Evolutionary conservation across 306 rosid genomes (phyloP), one percentile per base, ranked within the genome.

Genomic region (Dalbergia cultrata): DNA sequence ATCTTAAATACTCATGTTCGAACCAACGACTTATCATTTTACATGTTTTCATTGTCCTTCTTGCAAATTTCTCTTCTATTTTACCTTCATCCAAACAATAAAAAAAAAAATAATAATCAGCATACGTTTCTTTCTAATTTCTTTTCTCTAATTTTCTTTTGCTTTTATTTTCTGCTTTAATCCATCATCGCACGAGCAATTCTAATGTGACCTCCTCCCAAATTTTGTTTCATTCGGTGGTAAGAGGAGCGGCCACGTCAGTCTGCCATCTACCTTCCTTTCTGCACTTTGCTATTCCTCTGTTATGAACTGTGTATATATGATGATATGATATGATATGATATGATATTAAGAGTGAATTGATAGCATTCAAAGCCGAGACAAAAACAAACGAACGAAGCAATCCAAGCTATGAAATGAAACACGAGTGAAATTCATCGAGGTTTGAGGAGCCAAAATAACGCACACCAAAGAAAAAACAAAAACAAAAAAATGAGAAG

Each of bases 161-260:
- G 31, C 7, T 37, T 37, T 37, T 37, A 0, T 37, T 37, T 37
- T 37, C 41, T 37, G 3, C 8, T 37, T 45, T 45, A 52, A 54
- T 54, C 31, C 31, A 26, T 26, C 31, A 10, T 16, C 21, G 53
- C 59, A 54, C 59, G 65, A 17, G 50, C 13, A 35, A 37, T 33
- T 62, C 18, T n/a, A 10, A 43, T 49, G 54, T 45, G 17, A 1
- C 58, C 19, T 21, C 0, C 6, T 8, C 3, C 10, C 53, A 9
- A 53, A 53, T 39, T 83, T 70, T 26, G 68, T 34, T 83, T 53
- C 35, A 53, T 71, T 69, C 86, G 85, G 76, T 59, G 90, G 90
- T 70, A 1, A 8, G 31, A 16, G 18, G 3, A 37, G 8, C 26
- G 43, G 84, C 90, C 95, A 89, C 97, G 93, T 89, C 92, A 83